Base-by-base conservation (phyloP, 176 grass and related monocot genomes). In the Eragrostis nindensis region DNA sequence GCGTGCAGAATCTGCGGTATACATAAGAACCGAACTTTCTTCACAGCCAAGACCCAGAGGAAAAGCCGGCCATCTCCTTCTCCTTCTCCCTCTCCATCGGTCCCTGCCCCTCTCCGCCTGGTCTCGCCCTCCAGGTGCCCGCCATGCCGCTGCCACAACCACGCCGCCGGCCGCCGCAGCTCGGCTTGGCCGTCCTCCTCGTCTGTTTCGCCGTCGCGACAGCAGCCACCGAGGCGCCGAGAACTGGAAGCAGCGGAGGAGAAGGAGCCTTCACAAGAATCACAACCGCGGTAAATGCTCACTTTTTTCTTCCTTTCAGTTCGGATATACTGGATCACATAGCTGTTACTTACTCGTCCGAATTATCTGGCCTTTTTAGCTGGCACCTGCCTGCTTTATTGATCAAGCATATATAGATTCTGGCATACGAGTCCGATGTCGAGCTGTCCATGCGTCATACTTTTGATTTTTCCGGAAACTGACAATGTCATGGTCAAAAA, bases 101-200 rank as follows among this genome's bases (percentile, higher is more conserved):
- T 44, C 42, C 8, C 42, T 44, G 8, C 9, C 8, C 9, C 9
- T 57, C 54, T 3, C 8, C 25, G 8, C 62, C 43, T 45, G 27
- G 9, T 9, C 40, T 27, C 3, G 44, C 11, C 25, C 29, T 42
- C 59, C 60, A 83, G 75, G 50, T 80, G 50, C 56, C 81, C 8
- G 50, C 41, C 81, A 84, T 88, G 86, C 68, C 49, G 60, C 61
- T 47, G 29, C 81, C 68, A 79, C 80, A 68, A 68, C 48, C 22
- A 6, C 21, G 13, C 15, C 39, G 10, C 7, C 80, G 39, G 46
- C 68, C 50, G 80, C 66, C 52, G 11, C 80, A 11, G 6, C 36
- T 36, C 36, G 29, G 8, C 39, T 68, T 8, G 57, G 48, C 44
- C 52, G 39, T 70, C 66, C 8, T 14, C 25, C 5, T 32, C 86